Base-by-base conservation (phyloP, 2,329 filamentous ascomycete genomes). In the Xylogone sp. region DNA sequence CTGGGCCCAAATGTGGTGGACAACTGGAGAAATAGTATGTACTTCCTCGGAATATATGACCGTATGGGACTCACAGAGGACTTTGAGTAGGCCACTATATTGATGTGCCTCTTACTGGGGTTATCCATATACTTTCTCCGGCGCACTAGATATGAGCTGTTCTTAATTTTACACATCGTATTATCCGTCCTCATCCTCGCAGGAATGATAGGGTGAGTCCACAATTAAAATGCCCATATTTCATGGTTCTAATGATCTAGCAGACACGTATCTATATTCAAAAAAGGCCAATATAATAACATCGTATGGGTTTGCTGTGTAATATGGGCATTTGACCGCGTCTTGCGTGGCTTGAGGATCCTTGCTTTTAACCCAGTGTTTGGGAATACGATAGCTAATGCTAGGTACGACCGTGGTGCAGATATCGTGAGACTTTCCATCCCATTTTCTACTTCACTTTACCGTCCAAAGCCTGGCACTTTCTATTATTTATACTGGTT, bases 151-250 rank as follows among this genome's bases (percentile, higher is more conserved):
- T 85, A 82, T 54, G 78, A 82, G 54, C 21, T 69, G 0, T 80
- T 80, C 52, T 62, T 80, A 5, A 53, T 75, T 12, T 43, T 76
- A 1, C 77, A 84, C 52, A 79, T 83, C 6, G 63, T 70, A 2
- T 64, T 84, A 16, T 75, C 81, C 0, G 62, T 81, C 8, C 61
- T 79, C 0, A 62, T 79, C 0, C 59, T 83, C 1, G 61, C 75
- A 27, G 73, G 73, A 0, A 76, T 82, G 71, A 76, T 77, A 34
- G 74, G 74, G 74, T 78, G 67, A 57, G 77, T 47, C 7, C 21
- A 4, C 10, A 10, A 5, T 27, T 27, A 27, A 10, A 27, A 27
- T 27, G 6, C 10, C 5, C 5, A 27, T 10, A 10, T 27, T 10
- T 29, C 19, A 3, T 21, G 9, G 19, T 22, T 20, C 9, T 47